Evolutionary conservation across 1,284 basidiomycete genomes (phyloP).

Genomic region (Trichosporon sp.): DNA sequence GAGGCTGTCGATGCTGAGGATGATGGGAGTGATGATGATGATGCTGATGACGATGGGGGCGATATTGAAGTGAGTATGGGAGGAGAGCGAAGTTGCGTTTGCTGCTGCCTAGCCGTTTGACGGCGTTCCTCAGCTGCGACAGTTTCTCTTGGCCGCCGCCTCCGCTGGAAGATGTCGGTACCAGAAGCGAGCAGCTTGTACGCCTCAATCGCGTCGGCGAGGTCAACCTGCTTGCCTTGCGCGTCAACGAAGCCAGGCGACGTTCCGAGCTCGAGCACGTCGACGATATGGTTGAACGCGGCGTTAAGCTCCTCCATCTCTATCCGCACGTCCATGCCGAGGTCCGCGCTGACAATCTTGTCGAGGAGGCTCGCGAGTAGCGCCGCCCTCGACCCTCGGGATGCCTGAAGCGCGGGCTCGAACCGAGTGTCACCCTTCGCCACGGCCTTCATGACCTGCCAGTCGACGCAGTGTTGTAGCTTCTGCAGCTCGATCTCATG

Average conservation of each 20-base stretch:
- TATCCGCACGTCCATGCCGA: not conserved
- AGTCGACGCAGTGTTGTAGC: not conserved
- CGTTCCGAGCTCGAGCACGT: not conserved
- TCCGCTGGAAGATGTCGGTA: not conserved
- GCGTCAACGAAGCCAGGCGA: not conserved
- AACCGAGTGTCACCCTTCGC: not conserved
- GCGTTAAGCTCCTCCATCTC: not conserved
- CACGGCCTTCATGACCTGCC: not conserved
- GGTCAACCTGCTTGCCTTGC: not conserved
- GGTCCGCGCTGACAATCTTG: not conserved
- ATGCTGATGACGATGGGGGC: too few relatives aligned
- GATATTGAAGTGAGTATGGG: too few relatives aligned
- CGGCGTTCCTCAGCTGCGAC: too few relatives aligned
- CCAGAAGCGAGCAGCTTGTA: not conserved
- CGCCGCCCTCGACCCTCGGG: not conserved
- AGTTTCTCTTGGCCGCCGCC: not conserved
- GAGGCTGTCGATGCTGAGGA: too few relatives aligned
- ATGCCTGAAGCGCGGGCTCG: not conserved
- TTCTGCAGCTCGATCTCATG: slow-evolving; percentile 4
- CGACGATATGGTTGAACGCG: not conserved
- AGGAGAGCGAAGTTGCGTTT: not conserved
- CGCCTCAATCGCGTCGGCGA: not conserved
- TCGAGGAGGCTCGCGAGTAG: not conserved
- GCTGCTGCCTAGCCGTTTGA: not conserved
- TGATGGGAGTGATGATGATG: too few relatives aligned